Evolutionary conservation across 208 protist genomes (phyloP), one percentile per base, ranked within the genome.

Genomic region (Phytomonas sp.): DNA sequence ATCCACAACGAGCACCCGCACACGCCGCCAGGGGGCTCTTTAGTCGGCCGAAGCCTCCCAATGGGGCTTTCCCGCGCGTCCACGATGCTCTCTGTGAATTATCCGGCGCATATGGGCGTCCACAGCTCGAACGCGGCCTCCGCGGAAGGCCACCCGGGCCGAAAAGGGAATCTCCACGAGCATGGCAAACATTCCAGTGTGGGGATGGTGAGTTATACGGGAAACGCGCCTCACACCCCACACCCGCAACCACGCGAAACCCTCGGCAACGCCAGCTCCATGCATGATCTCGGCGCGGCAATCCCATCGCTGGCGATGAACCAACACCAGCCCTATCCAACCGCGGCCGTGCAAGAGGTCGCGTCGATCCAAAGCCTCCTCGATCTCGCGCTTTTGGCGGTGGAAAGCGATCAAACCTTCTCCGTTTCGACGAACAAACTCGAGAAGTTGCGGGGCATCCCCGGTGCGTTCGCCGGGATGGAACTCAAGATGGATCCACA

Each of bases 301-400:
- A 51, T 34, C 0, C 1, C 26, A 0, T 34, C 40, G 15, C 7
- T 32, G 40, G 34, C 26, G 36, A 29, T 51, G 17, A 46, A 46
- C 4, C 28, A 43, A 70, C 20, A 17, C 11, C 56, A 67, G 40
- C 33, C 30, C 33, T 67, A 63, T 70, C 51, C 15, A 62, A 66
- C 20, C 7, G 51, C 43, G 1, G 46, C 40, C 29, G 60, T 61
- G 37, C 63, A 63, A 60, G 89, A 92, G 51, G 71, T 93, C 26
- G 78, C 80, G 32, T 73, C 83, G 0, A 77, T 96, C 53, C 80
- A 93, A 34, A 94, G 88, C 71, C 75, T 96, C 20, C 77, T 96
- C 0, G 91, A 96, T 69, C 71, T 94, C 26, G 88, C 85, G 4
- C 70, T 96, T 11, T 76, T 96, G 20, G 91, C 87, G 1, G 89